A percentile compares a stretch with the other conserved stretches of the same genome.
These are phyloP conservation scores for Fragaria vesca DNA, from an alignment of 306 rosid species.

Conservation along the genomic window DNA sequence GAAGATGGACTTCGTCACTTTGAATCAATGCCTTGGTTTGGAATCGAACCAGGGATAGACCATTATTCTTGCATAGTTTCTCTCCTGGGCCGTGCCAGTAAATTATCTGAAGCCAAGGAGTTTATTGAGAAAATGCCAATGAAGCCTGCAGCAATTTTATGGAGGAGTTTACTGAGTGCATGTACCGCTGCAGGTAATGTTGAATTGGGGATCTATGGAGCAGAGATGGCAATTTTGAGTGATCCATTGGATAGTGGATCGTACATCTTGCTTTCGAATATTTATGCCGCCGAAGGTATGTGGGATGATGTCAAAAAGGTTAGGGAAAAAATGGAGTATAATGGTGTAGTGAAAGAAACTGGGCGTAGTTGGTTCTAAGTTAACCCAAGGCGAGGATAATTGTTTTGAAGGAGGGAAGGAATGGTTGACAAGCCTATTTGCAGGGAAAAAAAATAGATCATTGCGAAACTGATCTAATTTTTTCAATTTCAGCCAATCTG, in stretches of 20 bases:
- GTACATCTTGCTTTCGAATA: conserved; percentile 73
- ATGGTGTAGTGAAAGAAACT: conserved; percentile 70
- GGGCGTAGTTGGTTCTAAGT: conserved; percentile 43
- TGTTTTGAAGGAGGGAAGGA: background rate
- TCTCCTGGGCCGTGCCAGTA: conserved; percentile 74
- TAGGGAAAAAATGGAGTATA: conserved; percentile 63
- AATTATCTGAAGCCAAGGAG: conserved; percentile 58
- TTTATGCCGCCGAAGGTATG: conserved; percentile 86
- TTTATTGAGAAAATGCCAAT: conserved; percentile 72
- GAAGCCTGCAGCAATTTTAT: conserved; percentile 67
- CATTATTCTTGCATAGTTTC: conserved; percentile 90
- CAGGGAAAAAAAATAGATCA: conserved; percentile 42
- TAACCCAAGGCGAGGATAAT: background rate
- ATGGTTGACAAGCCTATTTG: conserved; percentile 4
- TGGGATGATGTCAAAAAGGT: conserved; percentile 70
- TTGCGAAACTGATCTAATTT: conserved; percentile 34
- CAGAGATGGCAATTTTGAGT: conserved; percentile 74
- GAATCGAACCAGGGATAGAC: conserved; percentile 69
- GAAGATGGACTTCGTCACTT: conserved; percentile 67
- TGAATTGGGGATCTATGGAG: conserved; percentile 74
- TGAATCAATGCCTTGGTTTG: conserved; percentile 54
- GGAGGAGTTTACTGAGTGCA: conserved; percentile 94
- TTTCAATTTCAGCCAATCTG: conserved; percentile 45
- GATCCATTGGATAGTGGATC: conserved; percentile 82
- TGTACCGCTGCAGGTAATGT: conserved; percentile 66